Percentiles rank a stretch among this genome's conserved stretches.
These are phyloP conservation scores for Exophiala lecanii-corni DNA, from an alignment of 2,329 filamentous ascomycete genomes.

Conservation along the genomic window DNA sequence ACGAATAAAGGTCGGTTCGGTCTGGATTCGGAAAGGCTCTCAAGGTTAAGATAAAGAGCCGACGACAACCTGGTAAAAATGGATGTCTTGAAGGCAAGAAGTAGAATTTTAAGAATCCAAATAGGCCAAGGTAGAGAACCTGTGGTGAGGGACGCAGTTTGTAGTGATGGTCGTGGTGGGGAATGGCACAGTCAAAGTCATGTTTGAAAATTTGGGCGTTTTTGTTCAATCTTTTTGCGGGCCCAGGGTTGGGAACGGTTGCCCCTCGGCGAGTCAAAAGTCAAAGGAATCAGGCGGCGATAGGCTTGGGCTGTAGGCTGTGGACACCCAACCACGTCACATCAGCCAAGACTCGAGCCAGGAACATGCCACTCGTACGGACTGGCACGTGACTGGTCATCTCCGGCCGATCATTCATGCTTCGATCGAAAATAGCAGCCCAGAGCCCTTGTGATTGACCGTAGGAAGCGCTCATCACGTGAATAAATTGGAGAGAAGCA, in stretches of 20 bases:
- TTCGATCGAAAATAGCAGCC: too few relatives aligned
- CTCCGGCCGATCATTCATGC: too few relatives aligned
- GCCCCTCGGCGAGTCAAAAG: too few relatives aligned
- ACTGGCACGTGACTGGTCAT: too few relatives aligned
- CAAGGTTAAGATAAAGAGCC: background rate
- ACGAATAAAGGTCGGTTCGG: background rate
- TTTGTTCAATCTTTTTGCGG: background rate
- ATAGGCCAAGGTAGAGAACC: background rate
- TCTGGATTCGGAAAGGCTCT: background rate
- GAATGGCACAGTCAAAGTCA: background rate
- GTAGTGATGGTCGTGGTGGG: background rate
- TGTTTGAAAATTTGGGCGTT: constrained; percentile 2
- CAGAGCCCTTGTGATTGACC: too few relatives aligned
- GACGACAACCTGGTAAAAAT: background rate
- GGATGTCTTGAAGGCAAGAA: background rate
- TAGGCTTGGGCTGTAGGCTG: too few relatives aligned
- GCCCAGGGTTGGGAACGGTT: constrained; percentile 3
- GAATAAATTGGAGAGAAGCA: too few relatives aligned
- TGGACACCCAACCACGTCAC: constrained; percentile 5
- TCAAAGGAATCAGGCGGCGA: too few relatives aligned
- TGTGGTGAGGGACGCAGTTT: too few relatives aligned
- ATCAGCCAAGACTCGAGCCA: constrained; percentile 7
- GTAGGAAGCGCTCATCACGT: too few relatives aligned
- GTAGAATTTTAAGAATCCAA: background rate
- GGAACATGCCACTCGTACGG: too few relatives aligned